Conservation (phyloP, 495 filamentous ascomycete genomes). For the Amorphotheca resinae region DNA sequence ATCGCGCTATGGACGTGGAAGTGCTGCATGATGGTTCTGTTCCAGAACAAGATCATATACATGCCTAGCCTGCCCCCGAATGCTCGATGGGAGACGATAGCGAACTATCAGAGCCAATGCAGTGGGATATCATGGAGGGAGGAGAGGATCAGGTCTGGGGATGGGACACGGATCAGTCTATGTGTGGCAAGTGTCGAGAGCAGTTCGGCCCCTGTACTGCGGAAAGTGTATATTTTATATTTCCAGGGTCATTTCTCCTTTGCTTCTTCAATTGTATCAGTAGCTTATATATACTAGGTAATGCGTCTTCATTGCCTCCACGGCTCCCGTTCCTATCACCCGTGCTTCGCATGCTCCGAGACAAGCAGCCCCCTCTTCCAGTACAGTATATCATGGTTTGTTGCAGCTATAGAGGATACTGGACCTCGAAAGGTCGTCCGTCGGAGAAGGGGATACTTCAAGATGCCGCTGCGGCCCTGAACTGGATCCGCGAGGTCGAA, state of each 20-base stretch:
- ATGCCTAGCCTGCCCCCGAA: conserved; percentile 60
- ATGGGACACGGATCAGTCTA: conserved; percentile 48
- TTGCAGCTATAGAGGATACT: conserved; percentile 66
- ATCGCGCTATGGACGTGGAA: conserved; percentile 65
- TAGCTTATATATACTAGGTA: conserved; percentile 28
- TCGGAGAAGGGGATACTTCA: conserved; percentile 52
- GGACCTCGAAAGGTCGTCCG: conserved; percentile 59
- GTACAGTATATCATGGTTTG: conserved; percentile 44
- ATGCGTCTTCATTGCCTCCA: conserved; percentile 56
- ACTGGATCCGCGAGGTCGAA: conserved; percentile 11
- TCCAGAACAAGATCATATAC: conserved; percentile 80
- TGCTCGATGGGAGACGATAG: conserved; percentile 43
- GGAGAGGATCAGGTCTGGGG: conserved; percentile 35
- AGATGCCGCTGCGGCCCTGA: conserved; percentile 48
- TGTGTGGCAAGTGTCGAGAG: conserved; percentile 34
- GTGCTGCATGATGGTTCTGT: conserved; percentile 64
- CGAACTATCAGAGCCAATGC: conserved; percentile 45
- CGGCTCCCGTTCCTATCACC: conserved; percentile 56
- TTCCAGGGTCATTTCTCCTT: conserved; percentile 37
- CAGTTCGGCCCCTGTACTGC: conserved; percentile 12
- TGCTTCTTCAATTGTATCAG: conserved; percentile 2
- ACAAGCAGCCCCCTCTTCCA: background rate
- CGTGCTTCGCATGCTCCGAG: conserved; percentile 23
- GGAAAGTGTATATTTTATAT: conserved; percentile 37
- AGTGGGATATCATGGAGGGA: conserved; percentile 51